phyloP scores from a whole-genome alignment of 208 protist genomes.

The Histomonas meleagridis region DNA sequence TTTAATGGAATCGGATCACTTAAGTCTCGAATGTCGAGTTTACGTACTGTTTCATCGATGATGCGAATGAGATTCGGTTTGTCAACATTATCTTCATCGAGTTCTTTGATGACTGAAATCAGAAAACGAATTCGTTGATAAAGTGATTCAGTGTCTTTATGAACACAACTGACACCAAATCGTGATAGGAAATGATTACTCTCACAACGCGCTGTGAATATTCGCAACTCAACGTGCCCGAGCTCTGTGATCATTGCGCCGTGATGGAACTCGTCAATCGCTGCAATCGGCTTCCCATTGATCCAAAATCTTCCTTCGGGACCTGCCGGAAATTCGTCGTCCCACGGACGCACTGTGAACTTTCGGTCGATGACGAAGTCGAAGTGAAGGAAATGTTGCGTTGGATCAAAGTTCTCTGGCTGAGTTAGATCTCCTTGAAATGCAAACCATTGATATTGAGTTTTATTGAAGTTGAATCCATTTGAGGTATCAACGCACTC shows the following conservation, averaged over 20 bases:
- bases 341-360: neutral
- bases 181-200: neutral
- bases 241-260: neutral
- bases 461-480: neutral
- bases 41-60: neutral
- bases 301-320: conserved; percentile 7
- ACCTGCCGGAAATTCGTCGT: neutral
- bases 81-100: neutral
- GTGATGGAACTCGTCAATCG: neutral
- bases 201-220: neutral
- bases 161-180: neutral
- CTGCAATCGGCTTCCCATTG: neutral
- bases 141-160: neutral
- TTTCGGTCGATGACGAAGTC: neutral
- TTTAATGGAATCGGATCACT: neutral
- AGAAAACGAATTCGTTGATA: neutral
- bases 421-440: neutral
- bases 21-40: neutral
- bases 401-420: neutral
- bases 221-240: neutral
- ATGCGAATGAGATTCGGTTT: neutral
- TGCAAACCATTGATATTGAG: neutral
- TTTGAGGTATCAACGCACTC: neutral
- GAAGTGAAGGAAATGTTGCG: neutral
- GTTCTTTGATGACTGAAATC: neutral